These are phyloP conservation scores for Cyclocybe aegerita DNA, from an alignment of 768 basidiomycete genomes.

Conservation along the genomic window DNA sequence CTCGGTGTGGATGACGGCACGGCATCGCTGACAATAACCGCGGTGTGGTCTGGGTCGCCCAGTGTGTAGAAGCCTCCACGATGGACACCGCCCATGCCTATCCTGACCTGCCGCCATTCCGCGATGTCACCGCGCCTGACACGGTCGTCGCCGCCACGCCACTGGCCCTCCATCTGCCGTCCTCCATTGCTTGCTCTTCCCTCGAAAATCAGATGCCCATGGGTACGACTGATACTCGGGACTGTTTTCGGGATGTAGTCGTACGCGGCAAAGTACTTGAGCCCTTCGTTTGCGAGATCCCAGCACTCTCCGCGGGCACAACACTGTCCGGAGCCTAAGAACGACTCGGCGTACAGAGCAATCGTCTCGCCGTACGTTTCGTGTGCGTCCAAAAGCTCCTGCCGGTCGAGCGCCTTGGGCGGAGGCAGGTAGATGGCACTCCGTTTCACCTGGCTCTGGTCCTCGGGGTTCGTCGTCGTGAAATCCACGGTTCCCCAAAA, in stretches of 20 bases:
- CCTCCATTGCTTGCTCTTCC: slow-evolving; percentile 35
- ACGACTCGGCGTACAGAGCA: slow-evolving; percentile 46
- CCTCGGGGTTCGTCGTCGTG: slow-evolving; percentile 29
- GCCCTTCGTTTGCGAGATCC: slow-evolving; percentile 53
- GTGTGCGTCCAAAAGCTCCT: slow-evolving; percentile 38
- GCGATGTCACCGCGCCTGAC: slow-evolving; percentile 55
- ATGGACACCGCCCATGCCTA: slow-evolving; percentile 24
- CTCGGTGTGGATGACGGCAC: slow-evolving; percentile 25
- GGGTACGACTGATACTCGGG: slow-evolving; percentile 47
- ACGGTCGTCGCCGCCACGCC: slow-evolving; percentile 52
- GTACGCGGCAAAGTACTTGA: slow-evolving; percentile 39
- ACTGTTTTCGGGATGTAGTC: slow-evolving; percentile 46
- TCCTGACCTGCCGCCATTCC: slow-evolving; percentile 46
- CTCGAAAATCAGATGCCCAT: slow-evolving; percentile 53
- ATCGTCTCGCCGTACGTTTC: slow-evolving; percentile 50
- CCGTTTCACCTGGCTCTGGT: slow-evolving; percentile 28
- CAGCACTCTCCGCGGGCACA: slow-evolving; percentile 59
- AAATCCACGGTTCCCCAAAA: slow-evolving; percentile 47
- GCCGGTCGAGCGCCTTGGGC: slow-evolving; percentile 33
- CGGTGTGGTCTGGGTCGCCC: slow-evolving; percentile 57
- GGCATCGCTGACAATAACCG: slow-evolving; percentile 43
- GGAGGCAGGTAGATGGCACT: slow-evolving; percentile 37
- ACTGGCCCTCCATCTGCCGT: slow-evolving; percentile 34
- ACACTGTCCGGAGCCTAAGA: slow-evolving; percentile 37
- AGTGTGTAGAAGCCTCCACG: slow-evolving; percentile 29